Conservation (phyloP, 2,329 filamentous ascomycete species). For the Penicillium sclerotigenum region DNA sequence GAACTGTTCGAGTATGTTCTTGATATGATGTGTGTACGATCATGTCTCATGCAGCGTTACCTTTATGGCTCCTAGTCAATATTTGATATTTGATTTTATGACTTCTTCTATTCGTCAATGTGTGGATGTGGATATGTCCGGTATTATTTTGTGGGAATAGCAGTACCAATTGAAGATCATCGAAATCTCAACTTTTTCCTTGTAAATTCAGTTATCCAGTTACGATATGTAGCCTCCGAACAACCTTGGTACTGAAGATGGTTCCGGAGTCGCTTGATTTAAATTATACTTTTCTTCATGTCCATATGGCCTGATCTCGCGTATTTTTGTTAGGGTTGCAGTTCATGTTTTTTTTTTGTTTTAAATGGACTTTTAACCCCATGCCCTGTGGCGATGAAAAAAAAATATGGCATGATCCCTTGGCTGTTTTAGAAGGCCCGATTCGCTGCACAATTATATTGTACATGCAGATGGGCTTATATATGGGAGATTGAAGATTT, state of each 20-base stretch:
- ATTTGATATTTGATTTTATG: slow-evolving; percentile 6
- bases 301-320: neutral
- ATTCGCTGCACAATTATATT: neutral
- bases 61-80: neutral
- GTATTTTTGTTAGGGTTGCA: neutral
- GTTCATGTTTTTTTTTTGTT: too few species aligned
- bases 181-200: neutral
- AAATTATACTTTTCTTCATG: neutral
- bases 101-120: neutral
- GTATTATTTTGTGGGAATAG: neutral
- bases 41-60: slow-evolving; percentile 22
- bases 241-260: neutral
- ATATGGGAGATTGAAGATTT: neutral
- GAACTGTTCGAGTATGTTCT: slow-evolving; percentile 21
- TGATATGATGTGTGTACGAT: slow-evolving; percentile 29
- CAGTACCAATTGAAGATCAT: neutral
- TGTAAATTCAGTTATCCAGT: neutral
- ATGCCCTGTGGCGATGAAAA: neutral
- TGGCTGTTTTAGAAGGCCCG: neutral
- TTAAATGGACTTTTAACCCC: neutral
- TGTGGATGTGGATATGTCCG: neutral
- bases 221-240: neutral
- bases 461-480: neutral
- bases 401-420: neutral
- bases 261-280: neutral